Base-by-base conservation (phyloP, 192 early-diverging fungal genomes). In the Coemansia sp. region DNA sequence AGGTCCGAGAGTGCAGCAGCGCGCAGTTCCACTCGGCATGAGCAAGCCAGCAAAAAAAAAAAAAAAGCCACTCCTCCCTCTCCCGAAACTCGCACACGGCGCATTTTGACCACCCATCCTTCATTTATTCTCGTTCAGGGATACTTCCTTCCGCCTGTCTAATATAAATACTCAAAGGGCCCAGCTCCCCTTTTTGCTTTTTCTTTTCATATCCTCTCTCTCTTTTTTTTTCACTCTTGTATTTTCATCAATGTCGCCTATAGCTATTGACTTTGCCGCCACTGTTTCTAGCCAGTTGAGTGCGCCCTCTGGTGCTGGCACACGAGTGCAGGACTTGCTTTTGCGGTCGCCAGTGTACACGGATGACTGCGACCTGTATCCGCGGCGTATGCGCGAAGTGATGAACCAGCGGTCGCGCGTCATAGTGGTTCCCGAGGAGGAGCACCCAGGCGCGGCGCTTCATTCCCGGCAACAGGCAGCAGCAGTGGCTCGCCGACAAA, bases 321-420 rank as follows among this genome's bases (percentile, higher is more conserved):
- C 15, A 0, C 61, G 25, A 7, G 54, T 69, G 3, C 54, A 59
- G 27, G 65, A 75, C 12, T 43, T 83, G 25, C 49, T 83, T 29
- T 39, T 51, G 2, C 27, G 37, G 65, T 83, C 76, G 58, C 72
- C 81, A 14, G 58, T 65, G 24, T 83, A 71, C 61, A 71, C 71
- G 1, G 69, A 62, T 2, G 72, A 68, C 60, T 83, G 81, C 49
- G 76, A 83, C 73, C 68, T 83, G 67, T 65, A 83, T 35, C 81
- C 76, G 20, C 67, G 61, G 14, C 67, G 64, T 10, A 62, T 83
- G 72, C 81, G 76, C 20, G 70, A 74, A 15, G 73, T 78, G 10
- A 64, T 72, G 54, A 83, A 83, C 66, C 71, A 74, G 60, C 68
- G 40, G 20, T 25, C 36, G 14, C 24, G 59, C 31, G 29, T 60